Conservation (phyloP, 2,329 filamentous ascomycete species). For the Capronia epimyces region DNA sequence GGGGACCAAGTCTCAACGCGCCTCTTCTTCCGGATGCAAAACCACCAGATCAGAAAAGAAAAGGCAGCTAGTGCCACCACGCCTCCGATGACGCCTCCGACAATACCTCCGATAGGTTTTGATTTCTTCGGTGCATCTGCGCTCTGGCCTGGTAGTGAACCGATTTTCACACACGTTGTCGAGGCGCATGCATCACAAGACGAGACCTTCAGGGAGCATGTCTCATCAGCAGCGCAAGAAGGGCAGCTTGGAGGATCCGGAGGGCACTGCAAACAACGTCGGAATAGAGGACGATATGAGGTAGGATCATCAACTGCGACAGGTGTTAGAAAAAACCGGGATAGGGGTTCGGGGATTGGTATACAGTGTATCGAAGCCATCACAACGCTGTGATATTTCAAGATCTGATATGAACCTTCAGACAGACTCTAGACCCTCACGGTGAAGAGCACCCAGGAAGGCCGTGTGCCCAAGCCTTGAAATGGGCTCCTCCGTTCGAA, state of each 20-base stretch:
- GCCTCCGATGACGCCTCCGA: slow-evolving; percentile 84
- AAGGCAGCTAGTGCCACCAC: slow-evolving; percentile 67
- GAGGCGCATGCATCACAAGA: slow-evolving; percentile 57
- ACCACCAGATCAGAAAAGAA: slow-evolving; percentile 79
- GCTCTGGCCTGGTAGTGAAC: slow-evolving; percentile 34
- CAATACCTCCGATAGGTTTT: slow-evolving; percentile 66
- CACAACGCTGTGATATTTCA: background rate
- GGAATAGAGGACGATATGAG: slow-evolving; percentile 45
- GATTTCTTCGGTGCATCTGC: slow-evolving; percentile 29
- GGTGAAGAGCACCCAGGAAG: background rate
- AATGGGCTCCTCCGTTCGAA: no score
- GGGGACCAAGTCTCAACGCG: slow-evolving; percentile 55
- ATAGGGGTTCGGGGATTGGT: background rate
- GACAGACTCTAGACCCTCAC: background rate
- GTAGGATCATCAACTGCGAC: slow-evolving; percentile 29
- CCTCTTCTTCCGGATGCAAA: slow-evolving; percentile 66
- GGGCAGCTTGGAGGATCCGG: slow-evolving; percentile 52
- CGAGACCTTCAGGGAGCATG: slow-evolving; percentile 55
- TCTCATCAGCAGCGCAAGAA: slow-evolving; percentile 50
- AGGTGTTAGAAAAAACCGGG: background rate
- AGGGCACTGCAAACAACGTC: slow-evolving; percentile 57
- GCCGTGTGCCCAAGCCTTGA: no score
- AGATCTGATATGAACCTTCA: background rate
- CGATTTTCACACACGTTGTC: slow-evolving; percentile 50
- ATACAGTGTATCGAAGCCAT: slow-evolving; percentile 13